phyloP scores from a whole-genome alignment of 1,139 yeast species.

The Yamadazyma pseudoaaseri region DNA sequence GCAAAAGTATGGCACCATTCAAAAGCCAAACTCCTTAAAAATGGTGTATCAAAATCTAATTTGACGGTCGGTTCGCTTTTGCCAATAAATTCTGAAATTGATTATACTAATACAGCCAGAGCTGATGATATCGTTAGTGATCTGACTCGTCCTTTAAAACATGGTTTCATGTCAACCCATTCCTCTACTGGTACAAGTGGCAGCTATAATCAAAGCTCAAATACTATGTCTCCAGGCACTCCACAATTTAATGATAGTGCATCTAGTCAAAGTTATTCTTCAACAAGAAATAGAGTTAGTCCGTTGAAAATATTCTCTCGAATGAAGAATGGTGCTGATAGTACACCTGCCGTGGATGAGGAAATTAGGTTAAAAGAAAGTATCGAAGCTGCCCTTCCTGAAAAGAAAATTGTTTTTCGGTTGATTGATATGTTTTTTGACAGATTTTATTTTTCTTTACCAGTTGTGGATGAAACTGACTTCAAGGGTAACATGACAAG shows the following conservation, averaged over 20 bases:
- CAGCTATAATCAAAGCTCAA: not conserved
- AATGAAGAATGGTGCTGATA: not conserved
- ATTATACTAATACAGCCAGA: conserved; percentile 1
- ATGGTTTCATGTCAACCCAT: not conserved
- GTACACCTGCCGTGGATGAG: not conserved
- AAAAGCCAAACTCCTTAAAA: not conserved
- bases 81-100: not conserved
- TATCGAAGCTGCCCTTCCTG: conserved; percentile 41
- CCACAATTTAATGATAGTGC: not conserved
- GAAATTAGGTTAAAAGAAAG: conserved; percentile 20
- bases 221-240: not conserved
- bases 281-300: not conserved
- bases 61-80: not conserved
- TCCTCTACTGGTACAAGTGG: not conserved
- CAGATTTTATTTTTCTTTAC: conserved; percentile 44
- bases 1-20: not conserved
- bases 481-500: conserved; percentile 15
- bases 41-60: not conserved
- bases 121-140: conserved; percentile 1
- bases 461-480: conserved; percentile 44
- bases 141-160: not conserved
- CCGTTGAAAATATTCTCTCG: not conserved
- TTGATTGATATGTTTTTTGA: conserved; percentile 43
- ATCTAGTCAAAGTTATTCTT: not conserved
- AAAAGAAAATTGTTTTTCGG: conserved; percentile 39